These are phyloP conservation scores for Crataegus laevigata DNA, from an alignment of 306 rosid species.

Conservation along the genomic window DNA sequence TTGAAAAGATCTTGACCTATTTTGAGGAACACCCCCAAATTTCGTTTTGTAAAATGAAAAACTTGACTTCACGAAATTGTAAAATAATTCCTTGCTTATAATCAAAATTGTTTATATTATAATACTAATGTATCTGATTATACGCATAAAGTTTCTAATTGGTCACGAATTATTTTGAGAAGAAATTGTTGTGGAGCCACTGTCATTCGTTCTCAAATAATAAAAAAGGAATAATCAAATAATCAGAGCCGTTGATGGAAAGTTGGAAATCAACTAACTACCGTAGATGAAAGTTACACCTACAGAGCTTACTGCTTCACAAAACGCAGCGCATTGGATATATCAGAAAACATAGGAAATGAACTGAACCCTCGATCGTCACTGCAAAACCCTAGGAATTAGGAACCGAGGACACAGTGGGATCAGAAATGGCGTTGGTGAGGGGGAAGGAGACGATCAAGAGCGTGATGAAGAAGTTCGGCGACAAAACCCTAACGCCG, in stretches of 20 bases:
- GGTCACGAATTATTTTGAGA: no score
- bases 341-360: not conserved
- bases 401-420: not conserved
- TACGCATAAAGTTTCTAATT: no score
- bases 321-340: not conserved
- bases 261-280: not conserved
- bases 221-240: not conserved
- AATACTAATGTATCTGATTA: accelerated
- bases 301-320: not conserved
- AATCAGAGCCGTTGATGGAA: not conserved
- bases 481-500: slow-evolving; percentile 53
- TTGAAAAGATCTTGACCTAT: no score
- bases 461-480: slow-evolving; percentile 55
- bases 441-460: slow-evolving; percentile 85
- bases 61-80: no score
- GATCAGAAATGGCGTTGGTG: slow-evolving; percentile 45
- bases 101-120: no score
- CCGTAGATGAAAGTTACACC: not conserved
- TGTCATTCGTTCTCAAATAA: not conserved
- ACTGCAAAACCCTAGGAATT: not conserved
- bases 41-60: no score
- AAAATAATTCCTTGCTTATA: no score
- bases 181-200: not conserved
- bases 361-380: not conserved
- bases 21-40: no score